These are phyloP conservation scores for Quercus gilva DNA, from an alignment of 306 rosid genomes.

Conservation along the genomic window DNA sequence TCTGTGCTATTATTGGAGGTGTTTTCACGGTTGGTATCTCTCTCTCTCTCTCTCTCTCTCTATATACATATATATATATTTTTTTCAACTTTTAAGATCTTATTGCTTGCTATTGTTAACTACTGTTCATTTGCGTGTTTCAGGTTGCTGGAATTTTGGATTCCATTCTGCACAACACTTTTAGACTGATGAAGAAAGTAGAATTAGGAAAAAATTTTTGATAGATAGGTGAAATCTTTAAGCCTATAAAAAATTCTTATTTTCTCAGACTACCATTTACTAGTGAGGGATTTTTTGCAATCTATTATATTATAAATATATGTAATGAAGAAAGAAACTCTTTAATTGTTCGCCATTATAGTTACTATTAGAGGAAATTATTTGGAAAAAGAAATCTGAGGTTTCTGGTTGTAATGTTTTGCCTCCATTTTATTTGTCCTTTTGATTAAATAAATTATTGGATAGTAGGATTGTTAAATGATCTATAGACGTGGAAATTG, in stretches of 20 bases:
- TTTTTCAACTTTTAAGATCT: not conserved
- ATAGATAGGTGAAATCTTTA: conserved; percentile 35
- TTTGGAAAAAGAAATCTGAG: conserved; percentile 9
- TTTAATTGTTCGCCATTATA: conserved; percentile 7
- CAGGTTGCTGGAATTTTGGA: conserved; percentile 99
- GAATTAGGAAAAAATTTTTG: conserved; percentile 89
- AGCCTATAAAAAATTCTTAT: conserved; percentile 23
- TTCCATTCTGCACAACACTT: conserved; percentile 76
- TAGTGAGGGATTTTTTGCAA: conserved; percentile 17
- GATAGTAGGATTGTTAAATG: not conserved
- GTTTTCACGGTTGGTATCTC: conserved; percentile 87
- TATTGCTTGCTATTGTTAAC: conserved; percentile 16
- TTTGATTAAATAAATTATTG: not conserved
- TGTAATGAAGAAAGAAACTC: conserved; percentile 23
- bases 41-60: too few species aligned
- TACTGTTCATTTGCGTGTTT: conserved; percentile 31
- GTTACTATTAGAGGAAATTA: conserved; percentile 17
- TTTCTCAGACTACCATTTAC: conserved; percentile 24
- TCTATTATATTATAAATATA: not conserved
- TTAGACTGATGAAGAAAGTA: conserved; percentile 70
- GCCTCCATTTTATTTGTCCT: not conserved
- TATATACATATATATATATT: not conserved
- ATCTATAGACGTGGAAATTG: not conserved
- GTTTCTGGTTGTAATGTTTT: not conserved
- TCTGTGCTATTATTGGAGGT: conserved; percentile 96